A percentile compares a stretch with the other conserved stretches of the same genome.
Conservation (phyloP, 1,139 yeast genomes). For the Nakaseomyces delphensis region DNA sequence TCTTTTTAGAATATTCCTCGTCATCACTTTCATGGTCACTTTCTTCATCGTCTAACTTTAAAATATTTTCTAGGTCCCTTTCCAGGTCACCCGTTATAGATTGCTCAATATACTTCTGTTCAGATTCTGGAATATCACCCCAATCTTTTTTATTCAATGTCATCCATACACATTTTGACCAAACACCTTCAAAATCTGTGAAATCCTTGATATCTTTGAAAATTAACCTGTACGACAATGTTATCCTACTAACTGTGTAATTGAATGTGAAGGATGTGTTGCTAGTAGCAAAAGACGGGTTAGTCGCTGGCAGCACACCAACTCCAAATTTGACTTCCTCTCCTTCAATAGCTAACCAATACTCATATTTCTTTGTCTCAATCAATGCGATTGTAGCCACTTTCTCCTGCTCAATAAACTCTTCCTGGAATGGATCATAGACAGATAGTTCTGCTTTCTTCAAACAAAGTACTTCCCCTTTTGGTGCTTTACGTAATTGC, state of each 20-base stretch:
- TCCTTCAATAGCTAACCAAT: conserved; percentile 41
- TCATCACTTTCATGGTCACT: conserved; percentile 23
- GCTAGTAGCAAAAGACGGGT: conserved; percentile 57
- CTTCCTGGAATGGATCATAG: conserved; percentile 47
- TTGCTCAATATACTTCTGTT: conserved; percentile 43
- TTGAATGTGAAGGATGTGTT: conserved; percentile 60
- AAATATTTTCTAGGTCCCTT: conserved; percentile 29
- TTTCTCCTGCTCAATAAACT: conserved; percentile 40
- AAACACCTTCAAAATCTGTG: conserved; percentile 43
- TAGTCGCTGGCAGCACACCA: conserved; percentile 42
- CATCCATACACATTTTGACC: conserved; percentile 57
- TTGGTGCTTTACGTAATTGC: conserved; percentile 10
- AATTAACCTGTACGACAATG: conserved; percentile 56
- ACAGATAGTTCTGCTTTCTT: conserved; percentile 41
- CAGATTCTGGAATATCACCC: conserved; percentile 37
- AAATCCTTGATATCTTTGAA: conserved; percentile 40
- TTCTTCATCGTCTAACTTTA: conserved; percentile 31
- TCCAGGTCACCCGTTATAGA: conserved; percentile 37
- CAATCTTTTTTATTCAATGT: conserved; percentile 44
- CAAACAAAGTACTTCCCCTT: conserved; percentile 20
- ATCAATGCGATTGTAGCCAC: conserved; percentile 35
- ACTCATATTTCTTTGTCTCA: conserved; percentile 46
- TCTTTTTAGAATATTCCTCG: conserved; percentile 15
- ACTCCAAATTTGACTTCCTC: conserved; percentile 35
- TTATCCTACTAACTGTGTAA: conserved; percentile 35